A percentile compares a stretch with the other conserved stretches of the same genome.
Conservation (phyloP, 768 basidiomycete species). For the Stropharia rugosoannulata region DNA sequence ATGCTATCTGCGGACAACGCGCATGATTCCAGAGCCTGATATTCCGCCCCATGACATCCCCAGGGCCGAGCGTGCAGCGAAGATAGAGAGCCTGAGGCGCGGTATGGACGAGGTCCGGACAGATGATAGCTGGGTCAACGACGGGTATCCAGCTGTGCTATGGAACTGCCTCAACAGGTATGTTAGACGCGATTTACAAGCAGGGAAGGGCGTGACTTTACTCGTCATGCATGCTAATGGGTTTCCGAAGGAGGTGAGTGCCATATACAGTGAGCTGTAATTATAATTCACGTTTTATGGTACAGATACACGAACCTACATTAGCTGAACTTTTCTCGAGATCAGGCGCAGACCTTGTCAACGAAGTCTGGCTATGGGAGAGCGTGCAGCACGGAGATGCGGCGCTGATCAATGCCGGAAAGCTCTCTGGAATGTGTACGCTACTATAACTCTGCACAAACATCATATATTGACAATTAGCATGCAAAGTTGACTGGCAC, state of each 20-base stretch:
- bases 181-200: conserved; percentile 30
- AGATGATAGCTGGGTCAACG: conserved; percentile 23
- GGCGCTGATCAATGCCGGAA: conserved; percentile 62
- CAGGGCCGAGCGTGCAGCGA: conserved; percentile 34
- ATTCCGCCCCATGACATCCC: conserved; percentile 27
- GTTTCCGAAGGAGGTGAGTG: conserved; percentile 77
- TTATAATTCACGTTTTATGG: background rate
- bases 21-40: conserved; percentile 35
- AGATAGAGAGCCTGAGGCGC: conserved; percentile 20
- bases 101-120: conserved; percentile 29
- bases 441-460: background rate
- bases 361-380: conserved; percentile 83
- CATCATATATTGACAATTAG: background rate
- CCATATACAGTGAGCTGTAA: background rate
- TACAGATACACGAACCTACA: conserved; percentile 79
- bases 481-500: conserved; percentile 66
- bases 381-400: conserved; percentile 85
- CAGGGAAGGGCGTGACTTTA: conserved; percentile 57
- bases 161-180: conserved; percentile 80
- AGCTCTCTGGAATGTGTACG: conserved; percentile 61
- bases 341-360: conserved; percentile 37
- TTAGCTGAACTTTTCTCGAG: conserved; percentile 51
- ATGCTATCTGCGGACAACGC: conserved; percentile 46
- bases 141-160: conserved; percentile 43
- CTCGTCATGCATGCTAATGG: conserved; percentile 86